Evolutionary conservation across 2,329 filamentous ascomycete genomes (phyloP).

Genomic region (Aspergillus unguis): DNA sequence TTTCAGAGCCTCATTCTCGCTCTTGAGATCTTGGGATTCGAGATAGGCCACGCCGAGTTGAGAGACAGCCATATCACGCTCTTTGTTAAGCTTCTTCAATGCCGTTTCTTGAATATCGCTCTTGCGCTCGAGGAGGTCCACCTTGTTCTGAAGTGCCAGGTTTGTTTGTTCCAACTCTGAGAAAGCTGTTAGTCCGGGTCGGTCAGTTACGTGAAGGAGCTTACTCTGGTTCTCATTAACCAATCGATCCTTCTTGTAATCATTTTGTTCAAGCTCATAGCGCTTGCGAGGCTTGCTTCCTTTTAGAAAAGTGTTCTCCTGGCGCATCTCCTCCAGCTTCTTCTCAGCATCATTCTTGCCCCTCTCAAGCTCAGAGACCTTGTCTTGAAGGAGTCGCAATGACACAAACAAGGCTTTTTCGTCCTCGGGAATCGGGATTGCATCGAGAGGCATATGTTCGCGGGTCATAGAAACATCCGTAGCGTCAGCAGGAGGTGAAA

Average conservation of each 20-base stretch:
- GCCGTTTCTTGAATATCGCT: slow-evolving; percentile 52
- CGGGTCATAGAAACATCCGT: slow-evolving; percentile 31
- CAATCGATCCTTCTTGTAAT: slow-evolving; percentile 34
- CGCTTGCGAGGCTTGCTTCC: slow-evolving; percentile 35
- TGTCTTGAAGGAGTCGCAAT: slow-evolving; percentile 57
- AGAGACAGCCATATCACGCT: slow-evolving; percentile 57
- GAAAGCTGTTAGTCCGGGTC: slow-evolving; percentile 22
- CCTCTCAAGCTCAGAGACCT: slow-evolving; percentile 54
- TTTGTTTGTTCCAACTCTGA: slow-evolving; percentile 52
- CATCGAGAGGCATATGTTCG: slow-evolving; percentile 50
- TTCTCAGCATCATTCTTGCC: slow-evolving; percentile 52
- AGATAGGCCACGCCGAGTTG: slow-evolving; percentile 57
- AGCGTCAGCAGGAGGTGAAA: slow-evolving; percentile 43
- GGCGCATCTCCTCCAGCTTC: slow-evolving; percentile 50
- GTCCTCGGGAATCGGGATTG: slow-evolving; percentile 57
- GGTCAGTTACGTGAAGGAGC: slow-evolving; percentile 11
- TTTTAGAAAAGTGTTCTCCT: slow-evolving; percentile 51
- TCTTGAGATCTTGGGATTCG: slow-evolving; percentile 46
- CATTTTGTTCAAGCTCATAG: slow-evolving; percentile 46
- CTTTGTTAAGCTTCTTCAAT: slow-evolving; percentile 53
- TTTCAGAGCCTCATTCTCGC: slow-evolving; percentile 37
- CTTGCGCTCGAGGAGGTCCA: slow-evolving; percentile 56
- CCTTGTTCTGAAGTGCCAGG: slow-evolving; percentile 52
- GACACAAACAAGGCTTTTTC: slow-evolving; percentile 63
- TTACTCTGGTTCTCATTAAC: slow-evolving; percentile 39